Conservation (phyloP, 257 asterid genomes). For the Echium plantagineum region DNA sequence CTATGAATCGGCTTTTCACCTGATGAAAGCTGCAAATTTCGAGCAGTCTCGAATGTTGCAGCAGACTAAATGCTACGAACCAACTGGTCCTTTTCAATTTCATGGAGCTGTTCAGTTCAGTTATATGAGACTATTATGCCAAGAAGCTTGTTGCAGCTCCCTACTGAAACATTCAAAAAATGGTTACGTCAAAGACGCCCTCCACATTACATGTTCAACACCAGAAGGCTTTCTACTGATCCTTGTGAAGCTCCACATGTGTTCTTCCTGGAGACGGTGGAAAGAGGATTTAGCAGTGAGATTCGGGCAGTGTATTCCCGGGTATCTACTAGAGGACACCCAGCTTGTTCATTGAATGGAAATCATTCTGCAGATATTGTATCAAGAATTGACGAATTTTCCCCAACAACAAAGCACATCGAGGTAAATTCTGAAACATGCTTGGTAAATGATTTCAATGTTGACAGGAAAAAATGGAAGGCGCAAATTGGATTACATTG, state of each 20-base stretch:
- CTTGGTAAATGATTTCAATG: neutral
- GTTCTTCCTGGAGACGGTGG: conserved; percentile 30
- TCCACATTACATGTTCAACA: conserved; percentile 54
- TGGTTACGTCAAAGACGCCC: conserved; percentile 25
- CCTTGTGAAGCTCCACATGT: conserved; percentile 47
- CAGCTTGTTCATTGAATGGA: conserved; percentile 21
- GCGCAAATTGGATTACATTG: neutral
- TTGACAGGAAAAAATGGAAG: too few relatives aligned
- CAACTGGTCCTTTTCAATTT: conserved; percentile 56
- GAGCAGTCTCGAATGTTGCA: conserved; percentile 66
- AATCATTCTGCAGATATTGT: conserved; percentile 27
- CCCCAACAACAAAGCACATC: conserved; percentile 30
- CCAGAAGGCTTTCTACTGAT: conserved; percentile 30
- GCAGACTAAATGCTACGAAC: conserved; percentile 49
- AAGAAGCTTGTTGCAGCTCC: conserved; percentile 38
- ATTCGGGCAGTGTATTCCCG: conserved; percentile 32
- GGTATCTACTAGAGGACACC: conserved; percentile 17
- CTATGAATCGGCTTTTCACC: conserved; percentile 40
- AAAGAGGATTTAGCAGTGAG: neutral
- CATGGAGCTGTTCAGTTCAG: conserved; percentile 75
- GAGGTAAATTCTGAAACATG: conserved; percentile 21
- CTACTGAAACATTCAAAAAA: conserved; percentile 43
- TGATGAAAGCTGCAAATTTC: conserved; percentile 51
- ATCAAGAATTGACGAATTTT: conserved; percentile 27
- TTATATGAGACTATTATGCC: conserved; percentile 46